Evolutionary conservation across 2,329 filamentous ascomycete species (phyloP), one percentile per base, ranked within the genome.

Genomic region (Anthostomella pinea): DNA sequence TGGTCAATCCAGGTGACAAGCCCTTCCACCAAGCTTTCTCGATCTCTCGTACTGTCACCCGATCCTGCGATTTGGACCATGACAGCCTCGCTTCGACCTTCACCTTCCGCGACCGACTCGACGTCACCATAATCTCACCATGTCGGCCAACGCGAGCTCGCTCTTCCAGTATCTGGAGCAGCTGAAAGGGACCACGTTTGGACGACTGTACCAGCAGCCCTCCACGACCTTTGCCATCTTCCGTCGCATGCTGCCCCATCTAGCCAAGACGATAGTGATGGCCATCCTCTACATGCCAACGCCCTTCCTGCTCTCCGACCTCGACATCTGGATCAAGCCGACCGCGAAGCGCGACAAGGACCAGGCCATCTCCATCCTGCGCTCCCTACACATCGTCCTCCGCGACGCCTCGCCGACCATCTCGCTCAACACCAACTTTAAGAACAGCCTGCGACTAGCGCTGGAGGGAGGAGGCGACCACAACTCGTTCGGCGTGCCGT

Each of bases 181-280:
- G 61, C 83, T 95, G 56, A 87, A 87, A 32, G 88, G 90, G 47
- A 88, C 86, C 26, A 94, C 88, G 22, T 95, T 97, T 64, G 80
- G 81, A 60, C 85, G 87, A 64, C 77, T 98, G 29, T 98, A 98
- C 73, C 85, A 90, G 68, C 90, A 96, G 71, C 93, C 93, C 19
- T 95, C 91, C 26, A 95, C 93, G 2, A 86, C 90, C 23, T 81
- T 98, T 49, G 93, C 93, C 50, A 90, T 98, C 56, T 97, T 97
- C 63, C 81, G 93, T 51, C 90, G 93, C 68, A 96, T 98, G 89
- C 77, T 98, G 40, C 88, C 93, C 39, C 86, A 94, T 58, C 69
- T 97, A 87, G 91, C 93, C 52, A 97, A 98, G 73, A 88, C 83
- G 11, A 85, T 98, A 56, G 91, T 98, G 43, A 95, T 96, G 84